Base-by-base conservation (phyloP, 2,329 filamentous ascomycete genomes). In the Scopulariopsis brevicaulis region DNA sequence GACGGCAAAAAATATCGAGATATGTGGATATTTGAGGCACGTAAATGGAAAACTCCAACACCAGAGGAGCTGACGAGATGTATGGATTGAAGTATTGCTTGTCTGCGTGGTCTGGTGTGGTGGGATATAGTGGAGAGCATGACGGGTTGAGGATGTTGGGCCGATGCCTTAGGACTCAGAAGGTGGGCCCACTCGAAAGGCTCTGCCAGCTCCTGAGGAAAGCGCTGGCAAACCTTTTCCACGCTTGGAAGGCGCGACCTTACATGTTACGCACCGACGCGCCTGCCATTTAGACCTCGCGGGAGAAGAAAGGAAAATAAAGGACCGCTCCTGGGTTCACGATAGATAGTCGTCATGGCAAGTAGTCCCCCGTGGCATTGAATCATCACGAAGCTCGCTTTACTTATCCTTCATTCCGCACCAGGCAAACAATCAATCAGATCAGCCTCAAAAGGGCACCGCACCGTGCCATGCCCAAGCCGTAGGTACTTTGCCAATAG, bases 381-480 rank as follows among this genome's bases (percentile, higher is more conserved):
- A 40, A 40, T 14, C 12, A 3, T 12, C 37, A n/a, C 14, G 40
- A n/a, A n/a, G 6, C 40, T n/a, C 28, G 28, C 28, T n/a, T 46
- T 46, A 46, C 40, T 46, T 7, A 46, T n/a, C 6, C 18, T 46
- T n/a, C 40, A n/a, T 22, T 18, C n/a, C 14, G 10, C 24, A 18
- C 18, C 54, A 48, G 28, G 25, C 24, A 18, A 28, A 56, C 24
- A 34, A 34, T 28, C 28, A n/a, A 10, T 20, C 51, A n/a, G 28
- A 53, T 22, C 10, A 34, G 24, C 6, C 51, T 18, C 24, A 15
- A 10, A 15, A 32, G 15, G 81, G 82, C 40, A 82, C 89, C 65
- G 89, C 90, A 61, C 87, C 92, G 25, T 96, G 92, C 68, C 91
- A 96, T 75, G 83, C 90, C 59, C 82, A 87, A 67, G 93, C 92